These are phyloP conservation scores for Arachis stenosperma DNA, from an alignment of 306 rosid species.

Conservation along the genomic window DNA sequence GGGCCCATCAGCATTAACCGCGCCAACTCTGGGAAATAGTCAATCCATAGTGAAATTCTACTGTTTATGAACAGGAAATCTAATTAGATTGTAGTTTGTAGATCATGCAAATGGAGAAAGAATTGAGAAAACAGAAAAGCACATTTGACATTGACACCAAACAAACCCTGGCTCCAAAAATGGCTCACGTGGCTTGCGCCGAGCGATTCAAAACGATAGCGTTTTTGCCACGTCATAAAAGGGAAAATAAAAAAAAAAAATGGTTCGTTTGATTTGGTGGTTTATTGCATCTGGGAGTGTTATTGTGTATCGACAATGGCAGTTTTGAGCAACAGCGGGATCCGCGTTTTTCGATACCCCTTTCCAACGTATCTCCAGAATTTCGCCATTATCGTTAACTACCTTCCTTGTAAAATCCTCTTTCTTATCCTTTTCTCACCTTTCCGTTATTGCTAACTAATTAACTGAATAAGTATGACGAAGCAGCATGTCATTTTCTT, in stretches of 20 bases:
- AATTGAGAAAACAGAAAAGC: too few species aligned
- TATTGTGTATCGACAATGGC: constrained; percentile 46
- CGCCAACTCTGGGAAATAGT: constrained; percentile 25
- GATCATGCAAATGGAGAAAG: not conserved
- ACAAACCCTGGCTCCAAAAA: constrained; percentile 24
- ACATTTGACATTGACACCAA: constrained; percentile 5
- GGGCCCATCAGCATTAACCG: constrained; percentile 29
- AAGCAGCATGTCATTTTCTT: not conserved
- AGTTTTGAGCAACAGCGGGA: constrained; percentile 59
- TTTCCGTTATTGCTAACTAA: constrained; percentile 7
- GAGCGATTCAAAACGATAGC: constrained; percentile 40
- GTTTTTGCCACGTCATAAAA: constrained; percentile 42
- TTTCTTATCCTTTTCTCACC: not conserved
- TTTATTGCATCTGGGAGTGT: constrained; percentile 24
- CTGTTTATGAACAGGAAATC: not conserved
- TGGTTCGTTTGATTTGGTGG: constrained; percentile 36
- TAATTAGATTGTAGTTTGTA: not conserved
- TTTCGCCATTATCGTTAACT: constrained; percentile 41
- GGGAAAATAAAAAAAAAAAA: not conserved
- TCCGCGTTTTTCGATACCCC: constrained; percentile 66
- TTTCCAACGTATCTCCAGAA: constrained; percentile 25
- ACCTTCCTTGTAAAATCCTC: constrained; percentile 42
- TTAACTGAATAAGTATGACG: not conserved
- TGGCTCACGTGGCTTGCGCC: constrained; percentile 50
- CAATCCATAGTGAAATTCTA: not conserved